Base-by-base conservation (phyloP, 2,329 filamentous ascomycete genomes). In the Colletotrichum sp. region DNA sequence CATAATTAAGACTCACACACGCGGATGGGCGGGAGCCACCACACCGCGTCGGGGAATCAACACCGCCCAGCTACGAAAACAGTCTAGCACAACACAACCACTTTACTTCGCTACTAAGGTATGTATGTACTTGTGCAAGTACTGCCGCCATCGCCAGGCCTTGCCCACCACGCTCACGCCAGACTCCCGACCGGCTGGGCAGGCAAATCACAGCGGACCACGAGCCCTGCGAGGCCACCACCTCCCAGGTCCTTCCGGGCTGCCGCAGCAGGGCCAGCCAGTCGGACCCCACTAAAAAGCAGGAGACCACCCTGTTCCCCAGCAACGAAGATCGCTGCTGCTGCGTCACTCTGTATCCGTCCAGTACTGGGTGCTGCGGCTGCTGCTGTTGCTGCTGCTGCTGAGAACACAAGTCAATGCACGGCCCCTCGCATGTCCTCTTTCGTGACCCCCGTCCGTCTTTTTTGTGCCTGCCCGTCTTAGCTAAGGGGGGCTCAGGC, bases 311-410 rank as follows among this genome's bases (percentile, higher is more conserved):
- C 64, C 68, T 76, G 72, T 77, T 77, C 72, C 75, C 75, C 68
- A 77, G 75, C 75, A 77, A 76, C 75, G 55, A 75, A 70, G 60
- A 75, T 71, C 75, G 75, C 75, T 76, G 75, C 69, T 75, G 65
- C 60, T 60, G 74, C 68, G 66, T 57, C 75, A 70, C 55, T 75
- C 36, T 62, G 36, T 48, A 48, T 48, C 44, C 24, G 22, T 24
- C 26, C 67, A 39, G 36, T 39, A 39, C 36, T 39, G 36, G 36
- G n/a, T 55, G 52, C 52, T 30, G 52, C 16, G 3, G 8, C 39
- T 6, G 39, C 36, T 3, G 36, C 39, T 44, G 39, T 16, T n/a
- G n/a, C n/a, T n/a, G n/a, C n/a, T n/a, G 16, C 28, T 8, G 30
- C 48, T 36, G 52, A 36, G 52, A 65, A 52, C 44, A 48, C 9